Conservation (phyloP, 2,329 filamentous ascomycete genomes). For the Arachnopeziza araneosa region DNA sequence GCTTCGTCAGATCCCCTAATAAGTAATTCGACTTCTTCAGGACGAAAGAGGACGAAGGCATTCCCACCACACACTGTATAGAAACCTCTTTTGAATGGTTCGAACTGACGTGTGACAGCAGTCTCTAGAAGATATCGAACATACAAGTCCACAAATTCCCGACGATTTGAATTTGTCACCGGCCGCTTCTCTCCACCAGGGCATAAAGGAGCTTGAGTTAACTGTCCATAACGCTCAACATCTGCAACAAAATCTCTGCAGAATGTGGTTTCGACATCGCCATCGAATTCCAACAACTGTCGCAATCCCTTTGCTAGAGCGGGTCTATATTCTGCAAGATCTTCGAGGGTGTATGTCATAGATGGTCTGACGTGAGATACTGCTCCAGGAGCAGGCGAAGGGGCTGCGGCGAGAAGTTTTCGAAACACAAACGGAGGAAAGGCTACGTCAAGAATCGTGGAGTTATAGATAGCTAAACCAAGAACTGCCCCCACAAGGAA, state of each 20-base stretch:
- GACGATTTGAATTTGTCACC: slow-evolving; percentile 79
- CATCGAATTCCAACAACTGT: slow-evolving; percentile 75
- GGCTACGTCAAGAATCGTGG: slow-evolving; percentile 83
- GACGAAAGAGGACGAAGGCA: slow-evolving; percentile 77
- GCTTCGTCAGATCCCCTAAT: slow-evolving; percentile 79
- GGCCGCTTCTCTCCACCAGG: slow-evolving; percentile 62
- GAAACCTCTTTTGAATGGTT: slow-evolving; percentile 90
- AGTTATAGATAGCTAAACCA: slow-evolving; percentile 90
- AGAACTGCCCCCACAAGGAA: slow-evolving; percentile 85
- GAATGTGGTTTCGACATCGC: slow-evolving; percentile 75
- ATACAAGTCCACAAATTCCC: slow-evolving; percentile 83
- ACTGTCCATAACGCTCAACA: slow-evolving; percentile 68
- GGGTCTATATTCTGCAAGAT: slow-evolving; percentile 78
- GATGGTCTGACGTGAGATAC: slow-evolving; percentile 51
- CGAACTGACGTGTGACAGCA: slow-evolving; percentile 75
- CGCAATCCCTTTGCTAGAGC: slow-evolving; percentile 68
- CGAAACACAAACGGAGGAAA: slow-evolving; percentile 86
- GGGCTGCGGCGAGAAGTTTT: slow-evolving; percentile 74
- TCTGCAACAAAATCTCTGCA: slow-evolving; percentile 77
- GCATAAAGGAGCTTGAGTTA: slow-evolving; percentile 63
- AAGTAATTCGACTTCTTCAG: slow-evolving; percentile 86
- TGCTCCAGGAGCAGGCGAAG: slow-evolving; percentile 49
- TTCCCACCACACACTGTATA: slow-evolving; percentile 89
- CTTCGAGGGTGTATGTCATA: slow-evolving; percentile 72
- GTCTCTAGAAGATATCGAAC: slow-evolving; percentile 74